Evolutionary conservation across 139 green algal genomes (phyloP).

Genomic region (Chlorella sorokiniana): DNA sequence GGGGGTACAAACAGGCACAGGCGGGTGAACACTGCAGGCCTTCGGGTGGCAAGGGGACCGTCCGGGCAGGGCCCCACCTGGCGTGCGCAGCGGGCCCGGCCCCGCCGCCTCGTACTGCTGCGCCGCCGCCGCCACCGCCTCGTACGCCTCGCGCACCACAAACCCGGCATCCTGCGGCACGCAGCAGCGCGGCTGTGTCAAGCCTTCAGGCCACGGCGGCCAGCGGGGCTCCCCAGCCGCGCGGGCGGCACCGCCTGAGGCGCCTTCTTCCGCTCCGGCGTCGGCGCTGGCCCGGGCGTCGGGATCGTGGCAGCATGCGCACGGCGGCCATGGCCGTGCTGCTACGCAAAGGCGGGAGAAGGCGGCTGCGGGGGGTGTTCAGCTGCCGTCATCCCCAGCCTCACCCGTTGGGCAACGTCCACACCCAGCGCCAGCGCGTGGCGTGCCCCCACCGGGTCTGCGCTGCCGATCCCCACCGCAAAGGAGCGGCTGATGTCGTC

Average conservation of each 20-base stretch:
- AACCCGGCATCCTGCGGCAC: conserved; percentile 23
- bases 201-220: no score
- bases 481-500: conserved; percentile 25
- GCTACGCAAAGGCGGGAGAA: no score
- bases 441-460: conserved; percentile 67
- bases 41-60: no score
- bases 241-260: no score
- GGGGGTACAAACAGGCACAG: no score
- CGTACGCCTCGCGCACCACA: conserved; percentile 39
- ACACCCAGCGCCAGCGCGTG: conserved; percentile 74
- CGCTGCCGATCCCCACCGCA: conserved; percentile 54
- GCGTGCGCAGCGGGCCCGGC: not conserved
- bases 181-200: not conserved
- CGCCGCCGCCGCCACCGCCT: conserved; percentile 23
- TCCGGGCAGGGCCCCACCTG: not conserved
- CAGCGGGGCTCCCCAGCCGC: no score
- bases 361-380: no score
- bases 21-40: not conserved
- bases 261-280: no score
- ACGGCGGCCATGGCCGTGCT: no score
- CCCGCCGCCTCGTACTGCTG: conserved; percentile 42
- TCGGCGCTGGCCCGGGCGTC: no score
- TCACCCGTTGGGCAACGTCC: conserved; percentile 51
- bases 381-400: no score
- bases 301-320: no score